Conservation (phyloP, 208 protist genomes). For the Trypanosoma vivax region DNA sequence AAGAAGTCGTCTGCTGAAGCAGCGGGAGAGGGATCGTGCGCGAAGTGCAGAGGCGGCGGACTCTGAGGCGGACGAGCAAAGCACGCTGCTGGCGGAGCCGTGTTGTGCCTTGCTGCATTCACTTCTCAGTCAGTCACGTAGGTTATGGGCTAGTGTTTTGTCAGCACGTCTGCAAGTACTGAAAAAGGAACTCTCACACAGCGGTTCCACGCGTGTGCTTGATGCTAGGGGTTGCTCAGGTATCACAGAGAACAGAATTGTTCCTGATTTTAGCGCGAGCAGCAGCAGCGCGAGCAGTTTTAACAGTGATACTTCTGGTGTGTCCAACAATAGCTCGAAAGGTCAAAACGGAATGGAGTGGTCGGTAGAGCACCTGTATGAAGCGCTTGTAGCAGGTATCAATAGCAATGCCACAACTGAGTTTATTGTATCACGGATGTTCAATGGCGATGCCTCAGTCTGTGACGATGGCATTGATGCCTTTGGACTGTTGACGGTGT, state of each 20-base stretch:
- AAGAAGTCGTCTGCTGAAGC: slow-evolving; percentile 1
- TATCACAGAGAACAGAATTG: too few relatives aligned
- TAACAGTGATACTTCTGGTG: slow-evolving; percentile 3
- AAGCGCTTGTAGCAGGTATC: slow-evolving; percentile 55
- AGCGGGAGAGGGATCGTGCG: not conserved
- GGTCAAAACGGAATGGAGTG: slow-evolving; percentile 16
- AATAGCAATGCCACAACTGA: slow-evolving; percentile 26
- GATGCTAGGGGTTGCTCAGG: too few relatives aligned
- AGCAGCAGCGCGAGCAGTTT: not conserved
- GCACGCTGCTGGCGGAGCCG: slow-evolving; percentile 17
- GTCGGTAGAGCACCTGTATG: slow-evolving; percentile 52
- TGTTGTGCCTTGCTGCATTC: slow-evolving; percentile 35
- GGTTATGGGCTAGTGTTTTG: slow-evolving; percentile 36
- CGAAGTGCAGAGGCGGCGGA: not conserved
- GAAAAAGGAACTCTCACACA: slow-evolving; percentile 12
- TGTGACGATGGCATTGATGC: slow-evolving; percentile 40
- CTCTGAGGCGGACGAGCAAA: not conserved
- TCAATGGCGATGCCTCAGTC: slow-evolving; percentile 4
- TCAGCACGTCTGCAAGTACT: slow-evolving; percentile 27
- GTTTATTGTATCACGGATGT: slow-evolving; percentile 11
- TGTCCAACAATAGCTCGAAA: slow-evolving; percentile 5
- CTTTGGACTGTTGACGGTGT: slow-evolving; percentile 53
- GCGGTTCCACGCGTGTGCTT: not conserved
- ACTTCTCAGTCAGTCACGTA: slow-evolving; percentile 32
- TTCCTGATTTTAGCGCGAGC: too few relatives aligned